Evolutionary conservation across 1,284 basidiomycete species (phyloP).

Genomic region (Filobasidium uniguttulatum): DNA sequence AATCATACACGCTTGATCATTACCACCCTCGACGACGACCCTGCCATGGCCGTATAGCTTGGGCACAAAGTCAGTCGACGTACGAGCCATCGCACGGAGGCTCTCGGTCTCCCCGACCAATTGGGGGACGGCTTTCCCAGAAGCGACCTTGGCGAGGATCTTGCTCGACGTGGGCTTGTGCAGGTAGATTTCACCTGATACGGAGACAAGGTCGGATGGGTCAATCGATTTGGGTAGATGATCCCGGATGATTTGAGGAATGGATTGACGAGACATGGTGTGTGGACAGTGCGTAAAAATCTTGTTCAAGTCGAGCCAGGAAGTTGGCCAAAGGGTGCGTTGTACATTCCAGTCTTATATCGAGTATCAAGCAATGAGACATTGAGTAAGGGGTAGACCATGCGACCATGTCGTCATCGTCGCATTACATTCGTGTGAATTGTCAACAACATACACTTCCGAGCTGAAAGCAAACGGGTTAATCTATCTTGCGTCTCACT

Average conservation of each 20-base stretch:
- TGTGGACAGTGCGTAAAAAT: too few relatives aligned
- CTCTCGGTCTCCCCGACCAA: constrained; percentile 59
- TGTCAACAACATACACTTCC: too few relatives aligned
- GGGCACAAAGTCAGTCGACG: constrained; percentile 56
- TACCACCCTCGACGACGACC: constrained; percentile 37
- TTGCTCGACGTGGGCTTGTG: constrained; percentile 3
- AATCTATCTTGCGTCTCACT: too few relatives aligned
- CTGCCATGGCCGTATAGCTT: constrained; percentile 39
- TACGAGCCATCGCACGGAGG: constrained; percentile 48
- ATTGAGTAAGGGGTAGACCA: too few relatives aligned
- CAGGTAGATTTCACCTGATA: neutral
- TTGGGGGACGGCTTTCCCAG: constrained; percentile 36
- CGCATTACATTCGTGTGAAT: too few relatives aligned
- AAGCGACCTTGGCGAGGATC: constrained; percentile 20
- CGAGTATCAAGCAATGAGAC: too few relatives aligned
- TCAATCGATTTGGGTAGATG: constrained; percentile 4
- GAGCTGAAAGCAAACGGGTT: too few relatives aligned
- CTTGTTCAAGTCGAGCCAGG: too few relatives aligned
- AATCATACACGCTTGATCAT: constrained; percentile 44
- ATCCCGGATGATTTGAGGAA: constrained; percentile 6
- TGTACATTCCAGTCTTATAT: too few relatives aligned
- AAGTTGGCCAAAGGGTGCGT: too few relatives aligned
- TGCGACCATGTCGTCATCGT: too few relatives aligned
- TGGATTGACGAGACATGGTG: too few relatives aligned
- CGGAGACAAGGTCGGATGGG: neutral